Evolutionary conservation across 345 rosid genomes (phyloP).

Genomic region (Gossypium stocksii): DNA sequence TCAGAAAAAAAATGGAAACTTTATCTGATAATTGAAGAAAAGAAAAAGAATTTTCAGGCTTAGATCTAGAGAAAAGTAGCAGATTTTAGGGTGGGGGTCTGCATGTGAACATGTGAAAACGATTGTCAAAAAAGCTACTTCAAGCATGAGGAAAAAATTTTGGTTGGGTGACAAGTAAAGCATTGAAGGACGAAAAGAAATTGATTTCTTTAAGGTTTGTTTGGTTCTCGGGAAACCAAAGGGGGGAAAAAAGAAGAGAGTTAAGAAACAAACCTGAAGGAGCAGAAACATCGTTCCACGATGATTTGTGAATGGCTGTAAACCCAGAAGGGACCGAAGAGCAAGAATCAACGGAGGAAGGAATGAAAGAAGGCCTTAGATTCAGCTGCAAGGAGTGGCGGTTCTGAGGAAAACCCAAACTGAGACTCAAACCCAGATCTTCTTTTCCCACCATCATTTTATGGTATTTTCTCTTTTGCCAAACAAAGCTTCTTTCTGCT

Average conservation of each 20-base stretch:
- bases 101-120: slow-evolving; percentile 17
- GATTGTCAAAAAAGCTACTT: neutral
- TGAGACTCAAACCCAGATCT: slow-evolving; percentile 74
- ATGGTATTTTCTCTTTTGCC: neutral
- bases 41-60: neutral
- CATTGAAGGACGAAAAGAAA: neutral
- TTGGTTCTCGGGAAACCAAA: slow-evolving; percentile 21
- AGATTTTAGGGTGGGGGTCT: neutral
- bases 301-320: slow-evolving; percentile 37
- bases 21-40: neutral
- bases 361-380: slow-evolving; percentile 38
- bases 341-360: slow-evolving; percentile 30
- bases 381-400: slow-evolving; percentile 46
- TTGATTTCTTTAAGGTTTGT: slow-evolving; percentile 3
- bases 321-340: slow-evolving; percentile 29
- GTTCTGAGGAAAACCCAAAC: slow-evolving; percentile 55
- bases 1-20: neutral
- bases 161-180: neutral
- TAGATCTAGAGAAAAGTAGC: slow-evolving; percentile 12
- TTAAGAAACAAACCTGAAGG: slow-evolving; percentile 19
- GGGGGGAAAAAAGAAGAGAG: neutral
- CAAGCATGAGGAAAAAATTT: neutral
- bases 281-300: slow-evolving; percentile 48
- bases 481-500: neutral
- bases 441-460: slow-evolving; percentile 62